phyloP scores from a whole-genome alignment of 2,329 filamentous ascomycete species.

The Penicillium sclerotiorum region DNA sequence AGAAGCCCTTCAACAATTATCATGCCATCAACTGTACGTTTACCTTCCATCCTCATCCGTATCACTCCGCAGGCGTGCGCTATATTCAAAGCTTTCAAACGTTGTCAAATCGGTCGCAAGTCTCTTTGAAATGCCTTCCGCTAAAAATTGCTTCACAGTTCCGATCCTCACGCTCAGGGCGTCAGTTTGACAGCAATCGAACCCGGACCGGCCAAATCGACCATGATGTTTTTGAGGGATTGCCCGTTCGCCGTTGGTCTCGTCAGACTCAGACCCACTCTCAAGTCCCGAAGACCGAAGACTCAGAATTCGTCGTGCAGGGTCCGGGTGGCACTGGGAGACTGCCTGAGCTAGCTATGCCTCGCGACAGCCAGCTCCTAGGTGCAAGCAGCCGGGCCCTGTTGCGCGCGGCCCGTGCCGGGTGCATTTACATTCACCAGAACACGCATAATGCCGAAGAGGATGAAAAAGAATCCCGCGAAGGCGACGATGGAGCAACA shows the following conservation, averaged over 20 bases:
- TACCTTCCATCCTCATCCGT: constrained; percentile 13
- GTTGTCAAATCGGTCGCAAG: too few relatives aligned
- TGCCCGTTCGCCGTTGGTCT: constrained; percentile 90
- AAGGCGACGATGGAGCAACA: constrained; percentile 36
- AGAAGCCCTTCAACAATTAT: constrained; percentile 15
- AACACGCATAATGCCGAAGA: constrained; percentile 45
- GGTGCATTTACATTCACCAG: constrained; percentile 73
- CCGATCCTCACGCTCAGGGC: constrained; percentile 59
- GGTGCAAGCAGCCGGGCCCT: constrained; percentile 80
- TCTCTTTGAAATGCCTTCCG: too few relatives aligned
- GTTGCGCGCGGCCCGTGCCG: constrained; percentile 77
- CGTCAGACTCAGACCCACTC: constrained; percentile 70
- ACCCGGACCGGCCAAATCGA: constrained; percentile 56
- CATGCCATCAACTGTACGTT: constrained; percentile 41
- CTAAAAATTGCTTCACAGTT: constrained; percentile 51
- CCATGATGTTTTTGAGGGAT: constrained; percentile 69
- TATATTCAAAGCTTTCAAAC: too few relatives aligned
- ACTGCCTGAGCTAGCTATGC: constrained; percentile 80
- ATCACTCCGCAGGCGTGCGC: too few relatives aligned
- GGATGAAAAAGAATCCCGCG: constrained; percentile 40
- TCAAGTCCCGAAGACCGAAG: constrained; percentile 67
- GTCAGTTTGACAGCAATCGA: constrained; percentile 56
- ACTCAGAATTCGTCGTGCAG: constrained; percentile 39
- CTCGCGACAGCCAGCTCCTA: constrained; percentile 78
- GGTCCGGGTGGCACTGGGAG: constrained; percentile 30